Percentiles rank a stretch among this genome's conserved stretches.
Evolutionary conservation across 495 filamentous ascomycete species (phyloP).

Genomic region (Pseudoneurospora amorphoporcata): DNA sequence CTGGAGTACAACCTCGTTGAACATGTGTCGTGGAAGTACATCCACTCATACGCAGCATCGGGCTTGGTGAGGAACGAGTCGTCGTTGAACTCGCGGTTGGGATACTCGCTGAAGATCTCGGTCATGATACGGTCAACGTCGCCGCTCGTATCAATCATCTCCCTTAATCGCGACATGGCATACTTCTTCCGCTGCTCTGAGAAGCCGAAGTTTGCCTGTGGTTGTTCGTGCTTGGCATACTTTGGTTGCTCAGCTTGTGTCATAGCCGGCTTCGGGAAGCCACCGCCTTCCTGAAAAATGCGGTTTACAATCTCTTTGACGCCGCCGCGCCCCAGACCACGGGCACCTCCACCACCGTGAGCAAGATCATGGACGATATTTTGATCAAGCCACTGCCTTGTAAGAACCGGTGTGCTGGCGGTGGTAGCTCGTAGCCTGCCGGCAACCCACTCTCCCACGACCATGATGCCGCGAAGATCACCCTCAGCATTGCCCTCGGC

Average conservation of each 20-base stretch:
- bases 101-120: slow-evolving; percentile 71
- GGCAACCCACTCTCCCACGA: slow-evolving; percentile 92
- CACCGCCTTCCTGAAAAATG: slow-evolving; percentile 78
- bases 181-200: slow-evolving; percentile 65
- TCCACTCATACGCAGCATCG: slow-evolving; percentile 79
- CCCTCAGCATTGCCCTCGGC: slow-evolving; percentile 63
- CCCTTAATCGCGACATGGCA: slow-evolving; percentile 67
- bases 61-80: slow-evolving; percentile 87
- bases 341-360: slow-evolving; percentile 65
- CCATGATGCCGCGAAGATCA: slow-evolving; percentile 85
- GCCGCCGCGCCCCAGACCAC: slow-evolving; percentile 68
- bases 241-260: slow-evolving; percentile 12
- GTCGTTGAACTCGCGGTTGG: slow-evolving; percentile 80
- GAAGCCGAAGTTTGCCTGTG: slow-evolving; percentile 48
- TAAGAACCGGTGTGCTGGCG: slow-evolving; percentile 40
- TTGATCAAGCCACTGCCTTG: slow-evolving; percentile 73
- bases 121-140: slow-evolving; percentile 79
- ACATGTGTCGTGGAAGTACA: slow-evolving; percentile 82
- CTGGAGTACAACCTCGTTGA: slow-evolving; percentile 60
- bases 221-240: slow-evolving; percentile 31
- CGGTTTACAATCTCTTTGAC: slow-evolving; percentile 74
- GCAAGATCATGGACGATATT: slow-evolving; percentile 58
- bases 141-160: slow-evolving; percentile 82
- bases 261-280: slow-evolving; percentile 54
- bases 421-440: slow-evolving; percentile 56